Evolutionary conservation across 257 asterid species (phyloP).

Genomic region (Euphrasia confusa): DNA sequence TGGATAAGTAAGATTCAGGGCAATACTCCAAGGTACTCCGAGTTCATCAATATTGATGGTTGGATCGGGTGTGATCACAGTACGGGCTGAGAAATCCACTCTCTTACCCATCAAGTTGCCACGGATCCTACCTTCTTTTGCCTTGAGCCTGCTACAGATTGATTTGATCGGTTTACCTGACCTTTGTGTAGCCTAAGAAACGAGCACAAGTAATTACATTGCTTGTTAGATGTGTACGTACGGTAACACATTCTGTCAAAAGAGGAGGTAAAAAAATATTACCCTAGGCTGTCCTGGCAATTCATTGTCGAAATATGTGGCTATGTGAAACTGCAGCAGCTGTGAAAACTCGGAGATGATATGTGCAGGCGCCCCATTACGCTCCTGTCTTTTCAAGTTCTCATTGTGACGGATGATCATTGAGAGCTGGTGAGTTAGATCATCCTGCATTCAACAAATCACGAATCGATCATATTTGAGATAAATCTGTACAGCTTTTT

Average conservation of each 20-base stretch:
- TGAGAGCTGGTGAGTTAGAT: conserved; percentile 95
- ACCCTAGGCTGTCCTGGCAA: conserved; percentile 99
- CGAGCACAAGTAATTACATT: background rate
- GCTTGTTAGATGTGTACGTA: conserved; percentile 16
- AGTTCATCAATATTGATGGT: conserved; percentile 89
- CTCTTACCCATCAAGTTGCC: conserved; percentile 99
- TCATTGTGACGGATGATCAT: conserved; percentile 96
- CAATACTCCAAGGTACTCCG: conserved; percentile 99
- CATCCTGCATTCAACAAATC: conserved; percentile 63
- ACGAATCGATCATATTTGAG: conserved; percentile 12
- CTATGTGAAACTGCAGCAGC: conserved; percentile 90
- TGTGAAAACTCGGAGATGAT: conserved; percentile 97
- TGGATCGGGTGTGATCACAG: conserved; percentile 99
- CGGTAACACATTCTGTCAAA: background rate
- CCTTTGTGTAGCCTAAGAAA: conserved; percentile 86
- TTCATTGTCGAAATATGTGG: conserved; percentile 95
- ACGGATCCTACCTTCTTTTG: conserved; percentile 95
- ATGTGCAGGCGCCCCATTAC: conserved; percentile 97
- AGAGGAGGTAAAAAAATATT: conserved; percentile 20
- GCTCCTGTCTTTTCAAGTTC: conserved; percentile 87
- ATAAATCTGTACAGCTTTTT: conserved; percentile 1
- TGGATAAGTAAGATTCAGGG: conserved; percentile 93
- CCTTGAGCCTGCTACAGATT: conserved; percentile 94
- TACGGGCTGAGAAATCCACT: conserved; percentile 97
- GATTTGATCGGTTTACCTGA: conserved; percentile 97